These are phyloP conservation scores for Termitomyces sp. DNA, from an alignment of 768 basidiomycete genomes.

Conservation along the genomic window DNA sequence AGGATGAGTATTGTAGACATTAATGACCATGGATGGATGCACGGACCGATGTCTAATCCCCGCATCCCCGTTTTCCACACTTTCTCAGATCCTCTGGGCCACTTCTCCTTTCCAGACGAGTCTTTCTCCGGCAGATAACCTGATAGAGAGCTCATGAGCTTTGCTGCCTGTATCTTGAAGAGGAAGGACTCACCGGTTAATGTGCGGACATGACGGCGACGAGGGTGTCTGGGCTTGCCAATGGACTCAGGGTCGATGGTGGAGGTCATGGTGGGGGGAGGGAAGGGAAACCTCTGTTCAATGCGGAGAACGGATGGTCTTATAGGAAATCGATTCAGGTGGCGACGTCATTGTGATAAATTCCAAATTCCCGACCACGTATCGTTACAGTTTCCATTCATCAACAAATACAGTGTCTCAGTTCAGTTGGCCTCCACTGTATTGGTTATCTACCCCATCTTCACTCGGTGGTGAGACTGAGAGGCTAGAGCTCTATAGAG, in stretches of 20 bases:
- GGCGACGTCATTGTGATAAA: conserved; percentile 9
- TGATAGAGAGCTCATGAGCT: conserved; percentile 22
- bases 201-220: conserved; percentile 66
- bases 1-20: no score
- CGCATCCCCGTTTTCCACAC: conserved; percentile 67
- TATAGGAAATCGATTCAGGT: conserved; percentile 10
- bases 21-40: not conserved
- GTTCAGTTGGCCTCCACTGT: not conserved
- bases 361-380: not conserved
- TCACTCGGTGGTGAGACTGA: not conserved
- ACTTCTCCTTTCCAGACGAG: conserved; percentile 74
- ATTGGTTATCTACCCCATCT: not conserved
- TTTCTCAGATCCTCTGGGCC: conserved; percentile 78
- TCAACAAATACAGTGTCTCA: not conserved
- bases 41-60: conserved; percentile 50
- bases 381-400: not conserved
- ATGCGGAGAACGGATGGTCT: conserved; percentile 3
- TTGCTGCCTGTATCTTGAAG: not conserved
- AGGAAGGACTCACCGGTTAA: conserved; percentile 46
- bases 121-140: conserved; percentile 81
- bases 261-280: conserved; percentile 50
- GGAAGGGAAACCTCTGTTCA: conserved; percentile 2
- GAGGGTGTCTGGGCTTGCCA: conserved; percentile 49
- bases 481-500: not conserved
- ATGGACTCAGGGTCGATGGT: conserved; percentile 62